phyloP scores from a whole-genome alignment of 495 filamentous ascomycete genomes.

The Amniculicola lignicola region DNA sequence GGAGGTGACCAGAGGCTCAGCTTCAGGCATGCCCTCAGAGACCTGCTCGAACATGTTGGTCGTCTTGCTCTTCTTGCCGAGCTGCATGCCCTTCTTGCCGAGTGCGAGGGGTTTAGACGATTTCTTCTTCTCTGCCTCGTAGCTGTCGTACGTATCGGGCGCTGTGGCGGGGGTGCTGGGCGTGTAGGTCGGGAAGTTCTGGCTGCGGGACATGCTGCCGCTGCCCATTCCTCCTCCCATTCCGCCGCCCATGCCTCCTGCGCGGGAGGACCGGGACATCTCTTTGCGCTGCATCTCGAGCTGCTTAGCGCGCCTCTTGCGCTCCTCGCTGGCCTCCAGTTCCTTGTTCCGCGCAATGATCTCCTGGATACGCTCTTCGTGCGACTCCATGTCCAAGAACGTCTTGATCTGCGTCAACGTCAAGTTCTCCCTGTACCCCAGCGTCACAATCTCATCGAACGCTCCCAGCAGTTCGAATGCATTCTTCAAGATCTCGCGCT shows the following conservation, averaged over 20 bases:
- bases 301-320: slow-evolving; percentile 96
- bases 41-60: slow-evolving; percentile 96
- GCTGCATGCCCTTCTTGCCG: slow-evolving; percentile 95
- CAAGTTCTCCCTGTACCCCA: slow-evolving; percentile 93
- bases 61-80: slow-evolving; percentile 96
- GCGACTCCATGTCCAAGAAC: slow-evolving; percentile 97
- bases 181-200: slow-evolving; percentile 85
- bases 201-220: slow-evolving; percentile 60
- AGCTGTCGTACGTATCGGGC: slow-evolving; percentile 82
- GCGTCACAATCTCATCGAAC: slow-evolving; percentile 92
- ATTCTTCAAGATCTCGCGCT: slow-evolving; percentile 89
- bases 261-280: slow-evolving; percentile 58
- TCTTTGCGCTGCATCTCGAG: slow-evolving; percentile 98
- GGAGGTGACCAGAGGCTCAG: slow-evolving; percentile 70
- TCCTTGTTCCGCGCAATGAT: slow-evolving; percentile 99
- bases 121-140: slow-evolving; percentile 97
- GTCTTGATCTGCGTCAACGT: slow-evolving; percentile 95
- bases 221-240: slow-evolving; percentile 34
- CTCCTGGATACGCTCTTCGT: slow-evolving; percentile 97
- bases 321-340: slow-evolving; percentile 93
- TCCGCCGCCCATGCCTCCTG: slow-evolving; percentile 20
- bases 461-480: slow-evolving; percentile 93
- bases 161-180: slow-evolving; percentile 69
- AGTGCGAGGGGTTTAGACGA: slow-evolving; percentile 59
- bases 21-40: slow-evolving; percentile 79